A percentile compares a stretch with the other conserved stretches of the same genome.
These are phyloP conservation scores for Aureobasidium sp. DNA, from an alignment of 2,329 filamentous ascomycete genomes.

Conservation along the genomic window DNA sequence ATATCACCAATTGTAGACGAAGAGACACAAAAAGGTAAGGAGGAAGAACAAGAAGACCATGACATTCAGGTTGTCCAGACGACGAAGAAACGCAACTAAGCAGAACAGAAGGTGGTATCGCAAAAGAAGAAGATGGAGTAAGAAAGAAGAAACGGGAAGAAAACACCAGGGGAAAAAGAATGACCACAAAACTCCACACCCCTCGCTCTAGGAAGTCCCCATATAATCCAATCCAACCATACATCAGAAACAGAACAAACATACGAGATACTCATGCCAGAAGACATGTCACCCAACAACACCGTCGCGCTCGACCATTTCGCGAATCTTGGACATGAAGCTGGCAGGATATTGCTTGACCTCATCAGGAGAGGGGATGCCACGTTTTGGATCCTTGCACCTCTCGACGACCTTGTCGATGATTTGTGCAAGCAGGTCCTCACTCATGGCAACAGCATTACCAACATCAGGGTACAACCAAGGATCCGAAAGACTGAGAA, in stretches of 20 bases:
- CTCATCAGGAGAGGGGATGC: conserved; percentile 50
- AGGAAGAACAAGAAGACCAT: background rate
- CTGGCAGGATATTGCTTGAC: conserved; percentile 37
- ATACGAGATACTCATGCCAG: background rate
- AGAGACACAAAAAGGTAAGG: too few relatives aligned
- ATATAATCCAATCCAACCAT: background rate
- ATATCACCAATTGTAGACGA: too few relatives aligned
- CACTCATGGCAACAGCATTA: conserved; percentile 41
- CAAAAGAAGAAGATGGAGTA: background rate
- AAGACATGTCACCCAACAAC: background rate
- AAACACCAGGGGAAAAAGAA: background rate
- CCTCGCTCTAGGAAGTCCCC: background rate
- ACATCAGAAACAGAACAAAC: background rate
- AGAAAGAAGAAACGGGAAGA: background rate
- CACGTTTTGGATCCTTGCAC: conserved; percentile 44
- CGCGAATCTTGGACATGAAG: conserved; percentile 41
- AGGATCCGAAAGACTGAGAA: conserved; percentile 47
- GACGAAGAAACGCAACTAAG: background rate
- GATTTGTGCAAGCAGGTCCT: conserved; percentile 53
- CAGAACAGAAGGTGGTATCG: background rate
- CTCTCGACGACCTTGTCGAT: conserved; percentile 53
- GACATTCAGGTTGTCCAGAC: background rate
- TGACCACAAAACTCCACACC: background rate
- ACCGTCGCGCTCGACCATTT: conserved; percentile 30
- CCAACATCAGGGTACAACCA: conserved; percentile 50